A percentile compares a stretch with the other conserved stretches of the same genome.
Evolutionary conservation across 106 monocot species (phyloP).

Genomic region (Xerophyta viscosa): DNA sequence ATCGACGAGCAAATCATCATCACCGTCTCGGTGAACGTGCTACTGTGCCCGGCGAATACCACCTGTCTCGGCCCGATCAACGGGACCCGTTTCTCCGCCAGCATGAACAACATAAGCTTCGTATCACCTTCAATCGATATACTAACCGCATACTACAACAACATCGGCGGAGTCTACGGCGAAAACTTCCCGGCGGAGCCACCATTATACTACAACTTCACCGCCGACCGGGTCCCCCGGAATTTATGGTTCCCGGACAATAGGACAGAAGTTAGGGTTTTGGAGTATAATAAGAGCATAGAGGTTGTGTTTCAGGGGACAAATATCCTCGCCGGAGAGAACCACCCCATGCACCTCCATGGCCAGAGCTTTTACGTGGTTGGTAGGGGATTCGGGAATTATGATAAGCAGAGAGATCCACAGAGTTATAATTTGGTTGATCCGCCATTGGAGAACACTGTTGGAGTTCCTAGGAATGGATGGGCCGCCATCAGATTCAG

Average conservation of each 20-base stretch:
- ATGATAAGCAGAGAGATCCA: constrained; percentile 30
- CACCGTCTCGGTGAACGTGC: constrained; percentile 22
- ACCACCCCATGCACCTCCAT: constrained; percentile 69
- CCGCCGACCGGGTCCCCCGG: constrained; percentile 3
- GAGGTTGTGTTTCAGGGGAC: constrained; percentile 68
- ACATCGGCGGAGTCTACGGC: constrained; percentile 9
- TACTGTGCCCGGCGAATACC: background rate
- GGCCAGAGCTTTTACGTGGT: constrained; percentile 61
- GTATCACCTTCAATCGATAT: constrained; percentile 15
- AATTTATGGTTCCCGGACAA: constrained; percentile 7
- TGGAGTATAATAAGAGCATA: constrained; percentile 32
- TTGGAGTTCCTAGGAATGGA: constrained; percentile 32
- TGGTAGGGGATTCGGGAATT: constrained; percentile 56
- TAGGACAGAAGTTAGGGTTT: constrained; percentile 28
- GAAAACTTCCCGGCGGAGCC: constrained; percentile 22
- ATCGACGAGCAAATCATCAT: constrained; percentile 22
- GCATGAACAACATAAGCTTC: constrained; percentile 42
- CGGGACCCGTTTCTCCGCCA: constrained; percentile 16
- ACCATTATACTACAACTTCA: constrained; percentile 34
- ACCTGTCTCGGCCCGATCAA: constrained; percentile 16
- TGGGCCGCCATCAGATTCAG: constrained; percentile 49
- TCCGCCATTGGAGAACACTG: constrained; percentile 42
- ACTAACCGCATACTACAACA: constrained; percentile 26
- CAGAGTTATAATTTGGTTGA: constrained; percentile 44
- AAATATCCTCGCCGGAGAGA: constrained; percentile 24